A percentile compares a stretch with the other conserved stretches of the same genome.
Evolutionary conservation across 2,329 filamentous ascomycete species (phyloP).

Genomic region (Aspergillus bombycis): DNA sequence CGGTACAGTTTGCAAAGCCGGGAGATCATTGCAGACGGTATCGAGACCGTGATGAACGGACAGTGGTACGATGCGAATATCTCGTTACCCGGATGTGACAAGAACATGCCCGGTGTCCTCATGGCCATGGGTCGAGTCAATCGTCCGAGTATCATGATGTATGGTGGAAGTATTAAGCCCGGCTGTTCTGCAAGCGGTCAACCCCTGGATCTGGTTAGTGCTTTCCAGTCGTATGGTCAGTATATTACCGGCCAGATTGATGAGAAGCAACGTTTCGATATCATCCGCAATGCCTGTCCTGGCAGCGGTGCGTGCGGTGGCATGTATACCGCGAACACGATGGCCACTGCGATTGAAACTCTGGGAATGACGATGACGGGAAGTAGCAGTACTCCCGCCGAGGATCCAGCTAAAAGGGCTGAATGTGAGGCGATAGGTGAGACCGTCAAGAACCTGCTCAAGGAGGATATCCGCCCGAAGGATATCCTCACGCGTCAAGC

Average conservation of each 20-base stretch:
- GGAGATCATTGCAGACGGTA: constrained; percentile 93
- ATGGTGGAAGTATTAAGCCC: constrained; percentile 86
- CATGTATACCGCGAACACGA: constrained; percentile 80
- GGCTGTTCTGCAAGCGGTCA: constrained; percentile 73
- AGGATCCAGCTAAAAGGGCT: constrained; percentile 65
- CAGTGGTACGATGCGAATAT: constrained; percentile 98
- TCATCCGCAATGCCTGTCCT: constrained; percentile 71
- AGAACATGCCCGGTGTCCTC: constrained; percentile 92
- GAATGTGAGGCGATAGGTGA: constrained; percentile 71
- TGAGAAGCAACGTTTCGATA: constrained; percentile 17
- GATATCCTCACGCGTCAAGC: constrained; percentile 79
- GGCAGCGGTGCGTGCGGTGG: constrained; percentile 82
- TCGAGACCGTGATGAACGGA: constrained; percentile 95
- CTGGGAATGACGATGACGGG: constrained; percentile 79
- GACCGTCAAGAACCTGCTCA: constrained; percentile 70
- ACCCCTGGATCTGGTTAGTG: constrained; percentile 85
- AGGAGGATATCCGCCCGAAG: constrained; percentile 71
- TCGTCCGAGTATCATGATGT: constrained; percentile 90
- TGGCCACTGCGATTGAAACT: constrained; percentile 72
- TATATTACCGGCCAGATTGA: constrained; percentile 59
- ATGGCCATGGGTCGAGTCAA: constrained; percentile 93
- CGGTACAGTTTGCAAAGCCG: constrained; percentile 87
- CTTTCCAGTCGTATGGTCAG: constrained; percentile 93
- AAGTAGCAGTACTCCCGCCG: constrained; percentile 74
- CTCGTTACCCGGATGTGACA: constrained; percentile 92